Evolutionary conservation across 164 flowering plant species (phyloP).

Genomic region (Liriodendron chinense): DNA sequence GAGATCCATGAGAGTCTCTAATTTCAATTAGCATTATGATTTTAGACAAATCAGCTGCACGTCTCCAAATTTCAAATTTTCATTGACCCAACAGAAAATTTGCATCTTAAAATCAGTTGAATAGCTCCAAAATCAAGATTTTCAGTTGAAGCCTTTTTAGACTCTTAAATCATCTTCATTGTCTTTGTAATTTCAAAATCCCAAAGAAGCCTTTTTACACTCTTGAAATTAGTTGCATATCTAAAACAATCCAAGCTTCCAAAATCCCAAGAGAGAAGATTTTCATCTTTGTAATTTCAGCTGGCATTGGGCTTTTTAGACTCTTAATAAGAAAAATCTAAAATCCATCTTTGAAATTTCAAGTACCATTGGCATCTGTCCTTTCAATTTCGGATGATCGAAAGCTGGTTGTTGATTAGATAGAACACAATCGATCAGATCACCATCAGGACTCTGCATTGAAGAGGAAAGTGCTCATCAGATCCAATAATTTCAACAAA

Average conservation of each 20-base stretch:
- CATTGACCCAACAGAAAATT: not conserved
- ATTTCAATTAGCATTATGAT: too few relatives aligned
- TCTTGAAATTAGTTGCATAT: not conserved
- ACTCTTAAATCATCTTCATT: not conserved
- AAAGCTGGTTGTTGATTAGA: constrained; percentile 95
- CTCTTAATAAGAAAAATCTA: not conserved
- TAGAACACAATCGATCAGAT: constrained; percentile 80
- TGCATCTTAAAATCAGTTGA: not conserved
- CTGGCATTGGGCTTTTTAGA: not conserved
- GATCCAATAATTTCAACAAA: not conserved
- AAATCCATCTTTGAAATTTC: not conserved
- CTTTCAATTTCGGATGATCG: constrained; percentile 89
- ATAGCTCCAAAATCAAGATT: not conserved
- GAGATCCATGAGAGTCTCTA: too few relatives aligned
- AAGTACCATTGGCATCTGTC: constrained; percentile 76
- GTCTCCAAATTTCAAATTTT: not conserved
- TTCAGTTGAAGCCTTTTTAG: not conserved
- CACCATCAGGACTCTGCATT: constrained; percentile 95
- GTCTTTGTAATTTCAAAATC: not conserved
- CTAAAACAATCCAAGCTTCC: not conserved
- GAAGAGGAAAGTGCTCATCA: not conserved
- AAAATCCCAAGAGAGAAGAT: not conserved
- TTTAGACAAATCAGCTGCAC: not conserved
- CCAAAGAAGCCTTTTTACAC: not conserved
- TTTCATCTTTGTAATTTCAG: not conserved